phyloP scores from a whole-genome alignment of 2,329 filamentous ascomycete genomes.

The Parastagonospora nodorum region DNA sequence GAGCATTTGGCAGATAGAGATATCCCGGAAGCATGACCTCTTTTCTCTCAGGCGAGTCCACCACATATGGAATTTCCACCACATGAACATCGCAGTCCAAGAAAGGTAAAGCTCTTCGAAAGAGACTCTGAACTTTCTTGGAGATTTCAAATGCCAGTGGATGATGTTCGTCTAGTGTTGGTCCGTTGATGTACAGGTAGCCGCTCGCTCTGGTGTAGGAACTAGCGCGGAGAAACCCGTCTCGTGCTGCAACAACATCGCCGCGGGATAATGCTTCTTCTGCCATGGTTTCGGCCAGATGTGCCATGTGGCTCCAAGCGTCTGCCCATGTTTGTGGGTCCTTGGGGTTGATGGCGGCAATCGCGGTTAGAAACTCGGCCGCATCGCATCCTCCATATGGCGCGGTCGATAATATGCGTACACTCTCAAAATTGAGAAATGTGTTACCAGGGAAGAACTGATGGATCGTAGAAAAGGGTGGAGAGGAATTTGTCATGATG shows the following conservation, averaged over 20 bases:
- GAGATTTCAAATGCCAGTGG: background rate
- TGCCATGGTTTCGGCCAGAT: conserved; percentile 23
- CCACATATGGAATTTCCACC: background rate
- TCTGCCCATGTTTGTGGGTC: conserved; percentile 49
- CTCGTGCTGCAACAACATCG: conserved; percentile 38
- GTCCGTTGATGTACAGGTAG: background rate
- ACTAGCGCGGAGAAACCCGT: conserved; percentile 47
- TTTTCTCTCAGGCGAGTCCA: no score
- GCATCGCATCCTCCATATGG: conserved; percentile 7
- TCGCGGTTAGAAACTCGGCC: conserved; percentile 5
- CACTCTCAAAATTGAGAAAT: conserved; percentile 15
- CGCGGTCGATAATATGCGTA: conserved; percentile 9
- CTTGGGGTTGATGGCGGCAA: conserved; percentile 25
- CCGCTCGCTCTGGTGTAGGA: background rate
- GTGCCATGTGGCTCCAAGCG: conserved; percentile 41
- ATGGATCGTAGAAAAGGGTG: conserved; percentile 19
- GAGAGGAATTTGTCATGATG: background rate
- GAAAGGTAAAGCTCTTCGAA: background rate
- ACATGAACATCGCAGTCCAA: background rate
- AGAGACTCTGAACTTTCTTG: background rate
- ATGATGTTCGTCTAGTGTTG: no score
- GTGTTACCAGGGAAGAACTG: conserved; percentile 7
- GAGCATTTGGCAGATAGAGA: background rate
- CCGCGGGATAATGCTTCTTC: background rate
- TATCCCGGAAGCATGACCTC: conserved; percentile 1